Base-by-base conservation (phyloP, 768 basidiomycete genomes). In the Podaxis sp. region DNA sequence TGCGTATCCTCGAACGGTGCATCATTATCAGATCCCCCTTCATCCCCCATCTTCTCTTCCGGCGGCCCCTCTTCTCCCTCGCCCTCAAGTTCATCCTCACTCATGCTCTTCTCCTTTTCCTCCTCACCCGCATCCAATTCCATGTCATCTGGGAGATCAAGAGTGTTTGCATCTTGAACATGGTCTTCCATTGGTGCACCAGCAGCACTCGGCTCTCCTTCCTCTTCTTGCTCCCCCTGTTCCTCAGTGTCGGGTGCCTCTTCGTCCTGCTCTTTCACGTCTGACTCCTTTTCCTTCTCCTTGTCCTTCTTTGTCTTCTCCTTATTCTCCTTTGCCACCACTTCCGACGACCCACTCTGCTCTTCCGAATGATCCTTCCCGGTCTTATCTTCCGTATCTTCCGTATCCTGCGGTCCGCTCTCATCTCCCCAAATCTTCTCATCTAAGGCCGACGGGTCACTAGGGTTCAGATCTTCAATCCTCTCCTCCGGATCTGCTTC, bases 341-440 rank as follows among this genome's bases (percentile, higher is more conserved):
- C 80, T 65, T 96, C 93, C 7, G 89, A 84, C 7, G 80, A 68
- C 1, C 76, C 73, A 70, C 77, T 77, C 68, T 83, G 69, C 46
- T 80, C 74, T 57, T 79, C 77, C 40, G 87, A 86, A 67, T 80
- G 83, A 65, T 91, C 87, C 65, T 90, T 76, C 60, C 86, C 77
- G 24, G 82, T 77, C 71, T 87, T 85, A 51, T 85, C 83, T 50
- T 87, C 81, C 28, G 74, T 74, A n/a, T 80, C 73, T 22, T 81
- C 76, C 13, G 80, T 70, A 55, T 86, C 81, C 28, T 84, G 79
- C 3, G 85, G 81, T 12, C 84, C 84, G 55, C 79, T 74, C 67
- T 96, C 90, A 65, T 96, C 92, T 20, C 91, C 95, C 96, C 97
- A 99, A 67, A 99, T 79, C 77, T 99, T 98, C 77, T 99, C 96